phyloP scores from a whole-genome alignment of 306 rosid genomes.

The Begonia fuchsioides region DNA sequence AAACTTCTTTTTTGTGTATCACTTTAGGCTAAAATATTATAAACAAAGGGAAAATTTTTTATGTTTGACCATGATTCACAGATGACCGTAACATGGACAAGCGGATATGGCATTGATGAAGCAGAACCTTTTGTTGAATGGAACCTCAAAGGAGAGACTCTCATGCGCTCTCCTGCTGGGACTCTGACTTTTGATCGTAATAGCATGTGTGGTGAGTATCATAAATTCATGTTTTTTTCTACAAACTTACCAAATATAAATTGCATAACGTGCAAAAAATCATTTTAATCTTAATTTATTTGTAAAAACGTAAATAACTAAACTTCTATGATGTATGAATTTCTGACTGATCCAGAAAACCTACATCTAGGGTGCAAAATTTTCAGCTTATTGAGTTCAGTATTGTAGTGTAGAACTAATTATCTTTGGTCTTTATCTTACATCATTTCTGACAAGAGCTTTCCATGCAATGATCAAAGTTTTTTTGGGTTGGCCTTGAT shows the following conservation, averaged over 20 bases:
- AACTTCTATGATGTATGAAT: too few relatives aligned
- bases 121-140: constrained; percentile 87
- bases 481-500: neutral
- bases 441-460: too few relatives aligned
- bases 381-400: too few relatives aligned
- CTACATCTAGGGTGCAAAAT: too few relatives aligned
- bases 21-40: too few relatives aligned
- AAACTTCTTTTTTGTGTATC: too few relatives aligned
- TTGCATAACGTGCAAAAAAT: too few relatives aligned
- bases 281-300: too few relatives aligned
- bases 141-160: constrained; percentile 48
- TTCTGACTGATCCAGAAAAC: too few relatives aligned
- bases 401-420: too few relatives aligned
- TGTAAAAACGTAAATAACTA: too few relatives aligned
- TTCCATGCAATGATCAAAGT: neutral
- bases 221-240: neutral
- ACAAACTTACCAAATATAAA: neutral
- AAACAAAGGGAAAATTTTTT: neutral
- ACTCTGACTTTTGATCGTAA: constrained; percentile 65
- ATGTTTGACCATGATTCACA: constrained; percentile 8
- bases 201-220: constrained; percentile 63
- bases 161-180: constrained; percentile 49
- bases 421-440: too few relatives aligned
- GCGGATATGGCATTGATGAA: constrained; percentile 63
- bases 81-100: constrained; percentile 97